Conservation (phyloP, 768 basidiomycete species). For the Erythrobasidium yunnanense region DNA sequence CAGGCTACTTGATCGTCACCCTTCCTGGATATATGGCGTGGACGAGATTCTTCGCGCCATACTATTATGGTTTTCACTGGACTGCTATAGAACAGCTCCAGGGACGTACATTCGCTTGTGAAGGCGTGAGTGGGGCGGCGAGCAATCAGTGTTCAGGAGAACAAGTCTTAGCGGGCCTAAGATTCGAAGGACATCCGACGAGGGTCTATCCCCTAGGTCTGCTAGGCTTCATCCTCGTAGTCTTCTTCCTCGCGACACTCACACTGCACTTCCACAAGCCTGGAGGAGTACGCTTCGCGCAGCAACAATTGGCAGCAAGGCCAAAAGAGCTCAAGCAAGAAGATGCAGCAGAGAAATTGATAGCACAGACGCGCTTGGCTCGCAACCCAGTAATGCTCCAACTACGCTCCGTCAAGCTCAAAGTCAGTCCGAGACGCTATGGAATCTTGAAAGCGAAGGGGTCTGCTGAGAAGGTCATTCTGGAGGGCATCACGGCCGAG, state of each 20-base stretch:
- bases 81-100: neutral
- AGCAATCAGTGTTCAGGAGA: neutral
- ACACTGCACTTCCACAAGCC: constrained; percentile 2
- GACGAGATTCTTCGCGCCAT: neutral
- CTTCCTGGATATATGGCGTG: neutral
- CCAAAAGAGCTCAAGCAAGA: neutral
- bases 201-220: neutral
- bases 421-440: neutral
- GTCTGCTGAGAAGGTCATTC: neutral
- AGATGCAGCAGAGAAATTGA: neutral
- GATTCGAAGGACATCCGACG: neutral
- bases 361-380: too few species aligned
- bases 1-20: neutral
- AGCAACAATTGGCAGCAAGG: neutral
- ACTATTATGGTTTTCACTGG: neutral
- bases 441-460: neutral
- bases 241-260: neutral
- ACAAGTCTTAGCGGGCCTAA: neutral
- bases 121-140: neutral
- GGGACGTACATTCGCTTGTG: neutral
- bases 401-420: too few species aligned
- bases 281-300: neutral
- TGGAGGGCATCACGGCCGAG: neutral
- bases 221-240: neutral
- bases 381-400: too few species aligned